These are phyloP conservation scores for Xylariales sp. DNA, from an alignment of 2,329 filamentous ascomycete species.

Conservation along the genomic window DNA sequence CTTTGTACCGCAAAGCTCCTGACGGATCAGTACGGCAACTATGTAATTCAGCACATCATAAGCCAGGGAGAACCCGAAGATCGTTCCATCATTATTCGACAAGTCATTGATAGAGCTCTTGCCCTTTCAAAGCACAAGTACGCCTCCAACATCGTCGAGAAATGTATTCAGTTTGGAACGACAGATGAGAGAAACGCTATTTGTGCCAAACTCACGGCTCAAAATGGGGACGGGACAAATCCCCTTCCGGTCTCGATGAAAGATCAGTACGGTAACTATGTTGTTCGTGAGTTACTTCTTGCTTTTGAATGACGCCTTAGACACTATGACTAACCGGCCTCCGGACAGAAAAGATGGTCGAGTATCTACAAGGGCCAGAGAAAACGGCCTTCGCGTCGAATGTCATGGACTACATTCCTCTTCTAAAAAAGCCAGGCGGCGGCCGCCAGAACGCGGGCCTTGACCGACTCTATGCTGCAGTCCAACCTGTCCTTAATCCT, in stretches of 20 bases:
- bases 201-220: conserved; percentile 69
- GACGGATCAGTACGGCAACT: conserved; percentile 92
- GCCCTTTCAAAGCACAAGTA: conserved; percentile 92
- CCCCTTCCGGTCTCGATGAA: conserved; percentile 83
- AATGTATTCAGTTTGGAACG: conserved; percentile 81
- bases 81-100: conserved; percentile 75
- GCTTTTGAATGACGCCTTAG: not conserved
- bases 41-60: conserved; percentile 94
- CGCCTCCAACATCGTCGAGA: conserved; percentile 97
- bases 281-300: conserved; percentile 80
- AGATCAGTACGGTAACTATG: conserved; percentile 95
- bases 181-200: conserved; percentile 77
- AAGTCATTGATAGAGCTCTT: conserved; percentile 79
- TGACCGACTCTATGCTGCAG: conserved; percentile 63
- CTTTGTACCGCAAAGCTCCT: conserved; percentile 77
- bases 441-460: conserved; percentile 75
- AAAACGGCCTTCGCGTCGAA: conserved; percentile 64
- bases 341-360: conserved; percentile 79
- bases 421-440: conserved; percentile 72
- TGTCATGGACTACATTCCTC: conserved; percentile 70
- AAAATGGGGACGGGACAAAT: conserved; percentile 72
- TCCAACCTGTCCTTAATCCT: conserved; percentile 20
- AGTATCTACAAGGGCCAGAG: conserved; percentile 69
- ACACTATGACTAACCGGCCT: conserved; percentile 44
- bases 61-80: conserved; percentile 80